Evolutionary conservation across 257 asterid species (phyloP).

Genomic region (Apocynum venetum): DNA sequence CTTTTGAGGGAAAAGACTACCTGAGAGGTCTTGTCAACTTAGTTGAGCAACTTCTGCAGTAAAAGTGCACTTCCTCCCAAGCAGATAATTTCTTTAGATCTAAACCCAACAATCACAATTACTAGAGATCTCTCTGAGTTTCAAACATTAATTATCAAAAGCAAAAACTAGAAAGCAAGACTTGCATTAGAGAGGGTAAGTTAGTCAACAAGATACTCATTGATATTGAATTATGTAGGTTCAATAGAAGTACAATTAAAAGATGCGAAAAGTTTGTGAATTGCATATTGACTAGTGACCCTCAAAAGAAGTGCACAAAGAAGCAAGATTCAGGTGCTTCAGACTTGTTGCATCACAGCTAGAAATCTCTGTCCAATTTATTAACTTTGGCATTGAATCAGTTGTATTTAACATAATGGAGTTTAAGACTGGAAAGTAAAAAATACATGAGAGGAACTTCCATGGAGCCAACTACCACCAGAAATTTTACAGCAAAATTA

Average conservation of each 20-base stretch:
- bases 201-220: neutral
- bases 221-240: neutral
- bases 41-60: conserved; percentile 78
- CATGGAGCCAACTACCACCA: neutral
- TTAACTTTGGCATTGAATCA: neutral
- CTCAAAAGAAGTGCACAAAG: neutral
- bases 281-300: neutral
- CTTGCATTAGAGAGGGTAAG: neutral
- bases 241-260: neutral
- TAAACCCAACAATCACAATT: conserved; percentile 27
- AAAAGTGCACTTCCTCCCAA: conserved; percentile 65
- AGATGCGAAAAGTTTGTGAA: neutral
- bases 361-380: neutral
- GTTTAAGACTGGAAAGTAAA: neutral
- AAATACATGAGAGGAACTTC: neutral
- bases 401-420: neutral
- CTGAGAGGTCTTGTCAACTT: conserved; percentile 68
- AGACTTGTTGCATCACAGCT: neutral
- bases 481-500: neutral
- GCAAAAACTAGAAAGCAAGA: neutral
- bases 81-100: conserved; percentile 64
- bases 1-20: conserved; percentile 30
- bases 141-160: conserved; percentile 1
- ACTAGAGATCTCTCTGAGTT: conserved; percentile 4
- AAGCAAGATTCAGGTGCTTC: neutral